phyloP scores from a whole-genome alignment of 257 asterid species.

The Gentiana straminea region DNA sequence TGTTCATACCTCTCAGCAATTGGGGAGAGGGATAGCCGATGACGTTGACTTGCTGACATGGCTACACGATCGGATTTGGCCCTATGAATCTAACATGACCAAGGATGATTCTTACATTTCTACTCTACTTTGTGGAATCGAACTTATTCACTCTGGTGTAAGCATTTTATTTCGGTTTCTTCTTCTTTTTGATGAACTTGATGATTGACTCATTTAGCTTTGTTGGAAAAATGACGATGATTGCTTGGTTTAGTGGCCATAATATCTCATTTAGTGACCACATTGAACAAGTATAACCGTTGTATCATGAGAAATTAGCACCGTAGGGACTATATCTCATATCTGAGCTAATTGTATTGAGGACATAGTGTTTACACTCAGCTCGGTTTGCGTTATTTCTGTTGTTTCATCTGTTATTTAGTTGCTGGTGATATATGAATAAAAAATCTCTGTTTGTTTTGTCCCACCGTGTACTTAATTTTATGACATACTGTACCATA shows the following conservation, averaged over 20 bases:
- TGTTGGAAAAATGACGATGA: background rate
- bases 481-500: too few relatives aligned
- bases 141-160: conserved; percentile 81
- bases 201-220: background rate
- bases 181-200: background rate
- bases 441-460: too few relatives aligned
- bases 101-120: conserved; percentile 65
- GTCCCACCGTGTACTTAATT: too few relatives aligned
- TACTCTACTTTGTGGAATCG: conserved; percentile 70
- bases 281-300: too few relatives aligned
- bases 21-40: conserved; percentile 73
- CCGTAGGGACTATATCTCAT: too few relatives aligned
- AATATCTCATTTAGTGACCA: too few relatives aligned
- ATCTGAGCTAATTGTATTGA: too few relatives aligned
- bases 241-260: background rate
- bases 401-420: too few relatives aligned
- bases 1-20: conserved; percentile 77
- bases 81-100: conserved; percentile 67
- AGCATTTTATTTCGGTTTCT: conserved; percentile 7
- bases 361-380: too few relatives aligned
- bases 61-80: conserved; percentile 79
- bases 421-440: too few relatives aligned
- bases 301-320: too few relatives aligned
- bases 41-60: conserved; percentile 74
- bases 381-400: too few relatives aligned